Percentiles rank a stretch among this genome's conserved stretches.
Evolutionary conservation across 441 rosid genomes (phyloP).

Genomic region (Jatropha podagrica): DNA sequence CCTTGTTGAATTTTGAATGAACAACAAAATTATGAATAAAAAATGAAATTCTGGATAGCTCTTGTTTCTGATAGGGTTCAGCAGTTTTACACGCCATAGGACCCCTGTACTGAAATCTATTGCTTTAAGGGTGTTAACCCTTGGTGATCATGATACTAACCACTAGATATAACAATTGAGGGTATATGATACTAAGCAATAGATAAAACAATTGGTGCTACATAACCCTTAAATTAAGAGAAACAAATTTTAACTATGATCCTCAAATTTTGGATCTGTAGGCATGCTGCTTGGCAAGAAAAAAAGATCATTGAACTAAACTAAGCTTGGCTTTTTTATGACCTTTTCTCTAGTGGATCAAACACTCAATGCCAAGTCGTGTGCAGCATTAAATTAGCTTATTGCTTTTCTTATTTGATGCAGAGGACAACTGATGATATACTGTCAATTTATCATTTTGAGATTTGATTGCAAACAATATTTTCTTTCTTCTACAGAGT

Average conservation of each 20-base stretch:
- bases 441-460: not conserved
- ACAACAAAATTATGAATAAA: not conserved
- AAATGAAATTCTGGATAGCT: not conserved
- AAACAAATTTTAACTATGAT: no score
- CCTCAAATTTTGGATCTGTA: not conserved
- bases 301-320: no score
- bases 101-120: not conserved
- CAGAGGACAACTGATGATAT: not conserved
- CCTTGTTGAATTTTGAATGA: not conserved
- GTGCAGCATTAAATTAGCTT: not conserved
- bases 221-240: no score
- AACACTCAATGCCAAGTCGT: not conserved
- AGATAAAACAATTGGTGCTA: no score
- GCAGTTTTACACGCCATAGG: not conserved
- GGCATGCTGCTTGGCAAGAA: not conserved
- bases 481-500: conserved; percentile 56
- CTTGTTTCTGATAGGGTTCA: not conserved
- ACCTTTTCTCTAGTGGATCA: not conserved
- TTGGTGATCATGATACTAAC: not conserved
- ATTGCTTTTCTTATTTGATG: not conserved
- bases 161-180: no score
- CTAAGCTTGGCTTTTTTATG: not conserved
- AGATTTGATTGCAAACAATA: conserved; percentile 5
- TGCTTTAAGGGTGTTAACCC: not conserved
- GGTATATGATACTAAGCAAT: no score